Evolutionary conservation across 257 asterid genomes (phyloP).

Genomic region (Solanum gandarillasii): DNA sequence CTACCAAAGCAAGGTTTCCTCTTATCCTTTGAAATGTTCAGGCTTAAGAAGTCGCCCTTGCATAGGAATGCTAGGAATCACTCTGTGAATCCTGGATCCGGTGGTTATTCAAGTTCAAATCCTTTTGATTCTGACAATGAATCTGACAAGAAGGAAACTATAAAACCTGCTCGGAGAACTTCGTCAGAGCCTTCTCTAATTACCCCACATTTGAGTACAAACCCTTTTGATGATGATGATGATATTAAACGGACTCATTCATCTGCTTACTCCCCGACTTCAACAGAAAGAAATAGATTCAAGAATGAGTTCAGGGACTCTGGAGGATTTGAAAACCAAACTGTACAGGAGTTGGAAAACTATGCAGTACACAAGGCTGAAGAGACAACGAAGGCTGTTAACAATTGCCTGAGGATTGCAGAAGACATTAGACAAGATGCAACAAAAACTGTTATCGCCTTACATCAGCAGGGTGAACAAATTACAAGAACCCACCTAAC

Average conservation of each 20-base stretch:
- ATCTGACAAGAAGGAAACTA: constrained; percentile 40
- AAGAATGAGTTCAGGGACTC: constrained; percentile 52
- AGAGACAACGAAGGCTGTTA: constrained; percentile 65
- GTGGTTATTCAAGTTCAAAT: constrained; percentile 20
- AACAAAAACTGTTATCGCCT: constrained; percentile 60
- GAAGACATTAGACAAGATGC: constrained; percentile 91
- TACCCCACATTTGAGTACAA: constrained; percentile 24
- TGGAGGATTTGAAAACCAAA: constrained; percentile 75
- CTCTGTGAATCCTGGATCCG: constrained; percentile 14
- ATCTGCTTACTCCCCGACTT: constrained; percentile 20
- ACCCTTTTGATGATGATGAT: constrained; percentile 62
- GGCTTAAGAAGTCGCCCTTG: constrained; percentile 51
- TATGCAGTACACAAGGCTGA: constrained; percentile 73
- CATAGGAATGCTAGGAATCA: constrained; percentile 32
- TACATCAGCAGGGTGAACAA: constrained; percentile 98
- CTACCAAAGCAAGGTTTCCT: not conserved
- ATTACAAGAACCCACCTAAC: constrained; percentile 61
- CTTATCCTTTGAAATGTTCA: constrained; percentile 29
- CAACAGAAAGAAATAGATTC: constrained; percentile 45
- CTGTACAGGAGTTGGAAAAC: constrained; percentile 62
- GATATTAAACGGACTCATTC: constrained; percentile 27
- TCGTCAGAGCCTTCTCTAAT: constrained; percentile 57
- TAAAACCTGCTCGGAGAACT: constrained; percentile 37
- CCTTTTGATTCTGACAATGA: constrained; percentile 76
- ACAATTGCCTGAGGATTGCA: constrained; percentile 74